These are phyloP conservation scores for Pharnaceum exiguum DNA, from an alignment of 148 eudicot genomes.

Conservation along the genomic window DNA sequence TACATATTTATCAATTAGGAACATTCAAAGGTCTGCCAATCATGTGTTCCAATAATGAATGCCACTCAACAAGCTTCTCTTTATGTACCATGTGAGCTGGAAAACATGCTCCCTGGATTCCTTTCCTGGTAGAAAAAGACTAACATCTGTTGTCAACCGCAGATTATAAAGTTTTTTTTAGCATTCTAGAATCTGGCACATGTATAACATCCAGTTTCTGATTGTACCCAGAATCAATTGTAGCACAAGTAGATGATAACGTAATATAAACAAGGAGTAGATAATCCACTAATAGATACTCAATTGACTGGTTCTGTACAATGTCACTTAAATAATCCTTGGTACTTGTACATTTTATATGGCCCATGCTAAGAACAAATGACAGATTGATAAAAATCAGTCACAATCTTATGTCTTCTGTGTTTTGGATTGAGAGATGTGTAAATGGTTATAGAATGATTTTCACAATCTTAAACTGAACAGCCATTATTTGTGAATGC, in stretches of 20 bases:
- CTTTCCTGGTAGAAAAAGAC: background rate
- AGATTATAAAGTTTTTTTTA: background rate
- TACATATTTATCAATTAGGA: background rate
- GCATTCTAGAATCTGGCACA: conserved; percentile 7
- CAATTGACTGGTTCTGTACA: conserved; percentile 12
- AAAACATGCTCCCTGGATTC: conserved; percentile 2
- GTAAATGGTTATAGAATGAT: background rate
- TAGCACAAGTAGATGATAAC: conserved; percentile 1
- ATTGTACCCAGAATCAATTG: background rate
- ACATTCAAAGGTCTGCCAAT: background rate
- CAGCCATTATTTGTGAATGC: background rate
- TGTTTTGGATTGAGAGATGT: background rate
- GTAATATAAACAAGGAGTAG: background rate
- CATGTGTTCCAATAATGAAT: background rate
- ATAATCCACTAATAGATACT: too few species aligned
- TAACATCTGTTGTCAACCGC: background rate
- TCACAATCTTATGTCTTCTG: background rate
- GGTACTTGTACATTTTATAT: conserved; percentile 3
- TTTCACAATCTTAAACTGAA: background rate
- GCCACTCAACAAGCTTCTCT: background rate
- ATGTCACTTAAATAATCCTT: background rate
- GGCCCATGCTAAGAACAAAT: background rate
- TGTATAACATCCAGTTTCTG: background rate
- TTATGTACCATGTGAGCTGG: conserved; percentile 2
- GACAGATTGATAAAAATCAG: background rate